Conservation (phyloP, 495 filamentous ascomycete species). For the Penicillium chermesinum region DNA sequence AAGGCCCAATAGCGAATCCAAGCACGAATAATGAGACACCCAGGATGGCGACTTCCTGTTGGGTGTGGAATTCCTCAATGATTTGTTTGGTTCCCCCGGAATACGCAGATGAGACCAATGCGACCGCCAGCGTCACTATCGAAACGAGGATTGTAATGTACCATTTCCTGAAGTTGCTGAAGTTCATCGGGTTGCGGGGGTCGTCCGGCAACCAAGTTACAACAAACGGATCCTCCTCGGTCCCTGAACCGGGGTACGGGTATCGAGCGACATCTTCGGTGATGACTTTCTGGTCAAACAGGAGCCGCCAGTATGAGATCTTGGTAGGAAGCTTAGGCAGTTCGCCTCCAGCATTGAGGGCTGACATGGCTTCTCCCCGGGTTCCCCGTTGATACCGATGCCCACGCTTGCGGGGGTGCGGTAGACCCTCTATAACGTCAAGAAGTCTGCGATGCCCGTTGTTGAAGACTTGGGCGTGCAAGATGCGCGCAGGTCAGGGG, state of each 20-base stretch:
- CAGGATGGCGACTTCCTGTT: slow-evolving; percentile 44
- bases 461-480: no score
- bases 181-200: slow-evolving; percentile 60
- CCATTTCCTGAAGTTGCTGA: slow-evolving; percentile 57
- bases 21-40: slow-evolving; percentile 51
- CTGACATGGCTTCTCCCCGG: slow-evolving; percentile 11
- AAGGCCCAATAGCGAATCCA: slow-evolving; percentile 38
- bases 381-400: no score
- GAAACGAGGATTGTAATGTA: slow-evolving; percentile 56
- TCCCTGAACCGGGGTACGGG: slow-evolving; percentile 59
- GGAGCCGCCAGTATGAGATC: slow-evolving; percentile 33
- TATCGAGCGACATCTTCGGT: slow-evolving; percentile 49
- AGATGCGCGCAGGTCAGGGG: no score
- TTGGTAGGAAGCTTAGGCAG: slow-evolving; percentile 18
- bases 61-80: slow-evolving; percentile 39
- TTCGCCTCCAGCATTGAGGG: slow-evolving; percentile 12
- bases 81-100: slow-evolving; percentile 60
- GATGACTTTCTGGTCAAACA: slow-evolving; percentile 46
- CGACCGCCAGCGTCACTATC: slow-evolving; percentile 57
- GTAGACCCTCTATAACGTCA: no score
- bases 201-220: slow-evolving; percentile 66
- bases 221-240: slow-evolving; percentile 61
- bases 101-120: slow-evolving; percentile 69
- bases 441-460: no score
- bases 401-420: no score